A percentile compares a stretch with the other conserved stretches of the same genome.
Evolutionary conservation across 2,329 filamentous ascomycete species (phyloP).

Genomic region (Fusarium caatingaense): DNA sequence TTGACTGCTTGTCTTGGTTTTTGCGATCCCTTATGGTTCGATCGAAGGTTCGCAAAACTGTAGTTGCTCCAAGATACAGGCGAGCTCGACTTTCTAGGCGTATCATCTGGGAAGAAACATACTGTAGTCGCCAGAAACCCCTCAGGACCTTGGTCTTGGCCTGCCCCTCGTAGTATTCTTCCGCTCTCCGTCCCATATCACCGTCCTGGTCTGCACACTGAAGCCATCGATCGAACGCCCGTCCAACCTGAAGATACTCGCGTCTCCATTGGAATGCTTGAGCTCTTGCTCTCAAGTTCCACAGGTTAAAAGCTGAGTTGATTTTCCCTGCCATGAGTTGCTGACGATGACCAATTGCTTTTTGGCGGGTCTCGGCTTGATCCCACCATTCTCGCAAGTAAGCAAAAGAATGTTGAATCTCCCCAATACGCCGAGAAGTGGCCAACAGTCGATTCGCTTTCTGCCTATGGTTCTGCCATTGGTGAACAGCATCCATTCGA

Average conservation of each 20-base stretch:
- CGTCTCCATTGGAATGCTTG: conserved; percentile 50
- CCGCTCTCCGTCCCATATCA: conserved; percentile 37
- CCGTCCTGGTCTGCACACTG: conserved; percentile 30
- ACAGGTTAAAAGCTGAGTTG: conserved; percentile 43
- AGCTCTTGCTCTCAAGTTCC: conserved; percentile 50
- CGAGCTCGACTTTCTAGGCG: conserved; percentile 44
- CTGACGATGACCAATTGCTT: conserved; percentile 42
- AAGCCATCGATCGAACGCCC: conserved; percentile 48
- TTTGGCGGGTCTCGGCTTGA: conserved; percentile 44
- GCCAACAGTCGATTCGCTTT: conserved; percentile 9
- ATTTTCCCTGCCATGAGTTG: conserved; percentile 37
- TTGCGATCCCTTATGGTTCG: conserved; percentile 42
- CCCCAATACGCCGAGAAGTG: conserved; percentile 35
- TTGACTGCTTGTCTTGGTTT: conserved; percentile 43
- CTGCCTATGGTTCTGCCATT: conserved; percentile 38
- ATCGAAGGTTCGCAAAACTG: conserved; percentile 46
- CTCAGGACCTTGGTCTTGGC: conserved; percentile 27
- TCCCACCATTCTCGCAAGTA: conserved; percentile 50
- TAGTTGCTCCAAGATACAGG: conserved; percentile 49
- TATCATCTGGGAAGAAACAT: conserved; percentile 28
- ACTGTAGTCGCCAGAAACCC: conserved; percentile 22
- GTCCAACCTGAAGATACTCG: conserved; percentile 48
- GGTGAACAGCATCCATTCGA: conserved; percentile 31
- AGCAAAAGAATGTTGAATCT: conserved; percentile 36
- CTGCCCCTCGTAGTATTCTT: conserved; percentile 27